Conservation (phyloP, 2,329 filamentous ascomycete species). For the Aureobasidium sp. region DNA sequence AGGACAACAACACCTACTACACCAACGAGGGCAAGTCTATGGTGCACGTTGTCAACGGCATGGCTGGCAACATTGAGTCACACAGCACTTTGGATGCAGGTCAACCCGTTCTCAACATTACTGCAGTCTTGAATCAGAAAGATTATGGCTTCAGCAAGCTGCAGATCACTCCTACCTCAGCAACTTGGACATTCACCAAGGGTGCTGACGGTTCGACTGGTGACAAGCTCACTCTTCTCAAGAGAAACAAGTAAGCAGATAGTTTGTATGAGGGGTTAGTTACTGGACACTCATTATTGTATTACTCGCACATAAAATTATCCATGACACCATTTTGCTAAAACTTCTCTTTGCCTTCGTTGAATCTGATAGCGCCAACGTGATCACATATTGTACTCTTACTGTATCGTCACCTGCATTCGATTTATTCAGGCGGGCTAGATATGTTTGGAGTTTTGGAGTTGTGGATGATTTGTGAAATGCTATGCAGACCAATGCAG, state of each 20-base stretch:
- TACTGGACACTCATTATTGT: not conserved
- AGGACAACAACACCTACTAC: slow-evolving; percentile 44
- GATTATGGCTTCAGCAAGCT: slow-evolving; percentile 46
- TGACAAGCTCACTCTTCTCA: slow-evolving; percentile 34
- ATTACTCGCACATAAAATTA: not conserved
- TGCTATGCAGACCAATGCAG: not conserved
- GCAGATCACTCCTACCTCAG: slow-evolving; percentile 33
- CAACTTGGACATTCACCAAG: slow-evolving; percentile 42
- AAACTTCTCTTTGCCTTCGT: not conserved
- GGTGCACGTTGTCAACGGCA: slow-evolving; percentile 47
- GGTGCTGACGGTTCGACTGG: slow-evolving; percentile 35
- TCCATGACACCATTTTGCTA: not conserved
- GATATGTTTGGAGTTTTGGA: too few species aligned
- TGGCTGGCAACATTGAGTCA: slow-evolving; percentile 47
- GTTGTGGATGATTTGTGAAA: not conserved
- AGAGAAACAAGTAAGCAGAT: slow-evolving; percentile 21
- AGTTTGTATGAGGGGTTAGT: not conserved
- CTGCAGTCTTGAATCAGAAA: slow-evolving; percentile 38
- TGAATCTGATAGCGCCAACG: not conserved
- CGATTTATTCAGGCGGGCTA: not conserved
- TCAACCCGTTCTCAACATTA: slow-evolving; percentile 35
- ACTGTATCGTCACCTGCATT: not conserved
- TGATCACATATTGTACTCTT: not conserved
- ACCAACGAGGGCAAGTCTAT: slow-evolving; percentile 43
- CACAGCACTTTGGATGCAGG: slow-evolving; percentile 36